Evolutionary conservation across 371 early-diverging fungal species (phyloP).

Genomic region (Zopfochytrium polystomum): DNA sequence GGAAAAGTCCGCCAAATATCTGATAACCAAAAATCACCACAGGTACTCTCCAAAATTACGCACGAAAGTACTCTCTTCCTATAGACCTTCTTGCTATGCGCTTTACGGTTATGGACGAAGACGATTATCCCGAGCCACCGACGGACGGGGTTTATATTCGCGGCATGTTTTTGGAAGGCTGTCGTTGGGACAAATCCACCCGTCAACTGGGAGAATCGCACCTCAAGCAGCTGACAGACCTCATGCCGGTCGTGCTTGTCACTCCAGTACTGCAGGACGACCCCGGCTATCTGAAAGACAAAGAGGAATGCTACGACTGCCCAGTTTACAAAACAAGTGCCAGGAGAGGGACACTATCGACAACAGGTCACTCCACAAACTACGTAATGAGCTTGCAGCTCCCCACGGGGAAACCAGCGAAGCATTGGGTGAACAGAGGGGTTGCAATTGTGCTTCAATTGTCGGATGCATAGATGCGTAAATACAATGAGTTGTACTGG

Average conservation of each 20-base stretch:
- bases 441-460: constrained; percentile 50
- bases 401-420: constrained; percentile 34
- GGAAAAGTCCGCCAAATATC: background rate
- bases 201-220: constrained; percentile 45
- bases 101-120: constrained; percentile 46
- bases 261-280: constrained; percentile 47
- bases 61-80: constrained; percentile 54
- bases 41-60: constrained; percentile 60
- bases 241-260: constrained; percentile 49
- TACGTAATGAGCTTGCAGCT: constrained; percentile 51
- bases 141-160: constrained; percentile 55
- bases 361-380: constrained; percentile 60
- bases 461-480: constrained; percentile 29
- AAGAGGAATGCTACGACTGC: constrained; percentile 46
- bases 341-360: constrained; percentile 55
- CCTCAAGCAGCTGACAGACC: constrained; percentile 49
- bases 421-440: constrained; percentile 56
- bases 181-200: constrained; percentile 47
- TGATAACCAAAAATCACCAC: background rate
- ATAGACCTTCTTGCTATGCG: constrained; percentile 51
- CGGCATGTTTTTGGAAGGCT: constrained; percentile 56
- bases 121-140: constrained; percentile 38
- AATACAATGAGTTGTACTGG: no score
- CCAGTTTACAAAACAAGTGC: constrained; percentile 59
- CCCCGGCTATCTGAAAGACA: constrained; percentile 27